Evolutionary conservation across 495 filamentous ascomycete species (phyloP), one percentile per base, ranked within the genome.

Genomic region (Lepidopterella palustris): DNA sequence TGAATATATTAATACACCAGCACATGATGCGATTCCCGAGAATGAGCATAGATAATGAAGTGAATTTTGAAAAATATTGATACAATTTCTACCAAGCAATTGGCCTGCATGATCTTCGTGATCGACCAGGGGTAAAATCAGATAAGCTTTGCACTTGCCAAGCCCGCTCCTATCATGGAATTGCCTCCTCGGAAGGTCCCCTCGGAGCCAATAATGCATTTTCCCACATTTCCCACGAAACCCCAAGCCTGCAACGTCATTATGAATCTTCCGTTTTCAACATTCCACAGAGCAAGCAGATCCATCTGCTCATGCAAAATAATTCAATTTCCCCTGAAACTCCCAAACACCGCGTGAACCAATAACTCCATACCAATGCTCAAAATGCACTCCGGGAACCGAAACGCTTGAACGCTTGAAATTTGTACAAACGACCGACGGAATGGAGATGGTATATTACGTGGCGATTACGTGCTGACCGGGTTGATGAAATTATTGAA

Each of bases 401-500:
- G 15, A n/a, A 13, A 62, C 52, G 63, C 59, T 66, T 59, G 53
- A 66, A 66, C 63, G 63, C 63, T 62, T 49, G 35, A 66, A 35
- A 58, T 13, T 49, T 24, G 35, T 42, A 42, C 35, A 25, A 25
- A 49, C 58, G 32, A 55, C 29, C 45, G 13, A 49, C 48, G 8
- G 28, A 48, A 15, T 21, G 55, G 25, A 45, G 35, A 53, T 50
- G 24, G 27, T 51, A 39, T 15, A 15, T 32, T 48, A 5, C 27
- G 21, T 9, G 27, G 24, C 51, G 47, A 55, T 64, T 53, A 67
- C 53, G 61, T 54, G 42, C 39, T 55, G 11, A 66, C 60, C 15
- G 49, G 61, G 29, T 64, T 47, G 54, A 68, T 68, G 45, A 68
- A 68, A 56, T 55, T 66, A 52, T 45, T 65, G 48, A 68, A 68